Base-by-base conservation (phyloP, 306 rosid genomes). In the Dalbergia cultrata region DNA sequence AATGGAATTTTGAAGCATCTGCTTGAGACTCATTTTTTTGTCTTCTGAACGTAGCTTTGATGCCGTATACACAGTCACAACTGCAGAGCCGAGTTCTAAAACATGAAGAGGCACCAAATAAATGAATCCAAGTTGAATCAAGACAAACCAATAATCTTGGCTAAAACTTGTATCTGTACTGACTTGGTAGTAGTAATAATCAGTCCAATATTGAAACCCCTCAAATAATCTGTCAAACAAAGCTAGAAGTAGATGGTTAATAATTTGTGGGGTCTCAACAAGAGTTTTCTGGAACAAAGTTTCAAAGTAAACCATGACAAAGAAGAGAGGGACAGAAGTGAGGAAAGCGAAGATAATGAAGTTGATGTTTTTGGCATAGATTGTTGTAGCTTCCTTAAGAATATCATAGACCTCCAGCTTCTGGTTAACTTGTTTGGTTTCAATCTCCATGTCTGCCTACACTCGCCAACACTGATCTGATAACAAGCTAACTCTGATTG, bases 281-380 rank as follows among this genome's bases (percentile, higher is more conserved):
- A 88, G 31, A 44, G 79, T 82, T 71, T 71, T 31, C 61, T 87
- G 92, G 64, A 80, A 80, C 67, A 31, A 26, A 22, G 18, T 47
- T 80, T 92, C 91, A 16, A 74, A 79, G 81, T 83, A 85, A 75
- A 86, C 21, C 81, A 80, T 83, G 81, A 88, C 77, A 81, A 76
- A 68, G 56, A 86, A 85, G 69, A 89, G 84, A 54, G 92, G 94
- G 31, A 89, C 81, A 3, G 89, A 86, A 74, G 82, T 35, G 57
- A 90, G 78, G 44, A 80, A 19, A 5, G 86, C 70, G 85, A 91
- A 80, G 85, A 88, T 37, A 79, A 80, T 82, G 83, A 93, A 91
- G 53, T 86, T 93, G 60, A 78, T 76, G 85, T 90, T 84, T 19
- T 31, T 66, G 81, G 13, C 75, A 81, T 83, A 69, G 13, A 72